These are phyloP conservation scores for Helotiales sp. DNA, from an alignment of 2,329 filamentous ascomycete genomes.

Conservation along the genomic window DNA sequence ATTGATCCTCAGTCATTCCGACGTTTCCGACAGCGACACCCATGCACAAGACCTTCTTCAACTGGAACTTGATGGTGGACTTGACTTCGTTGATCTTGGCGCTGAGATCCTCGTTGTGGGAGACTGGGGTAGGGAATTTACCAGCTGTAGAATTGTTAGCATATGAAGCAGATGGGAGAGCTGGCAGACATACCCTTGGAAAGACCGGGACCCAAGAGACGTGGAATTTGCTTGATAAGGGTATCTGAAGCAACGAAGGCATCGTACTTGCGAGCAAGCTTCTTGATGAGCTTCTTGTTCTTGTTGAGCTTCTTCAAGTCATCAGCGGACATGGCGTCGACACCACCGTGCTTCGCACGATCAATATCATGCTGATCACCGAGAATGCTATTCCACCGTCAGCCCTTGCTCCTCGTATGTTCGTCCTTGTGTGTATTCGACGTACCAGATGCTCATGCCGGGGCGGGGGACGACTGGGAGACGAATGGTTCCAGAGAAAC, in stretches of 20 bases:
- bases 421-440: slow-evolving; percentile 29
- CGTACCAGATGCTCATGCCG: slow-evolving; percentile 83
- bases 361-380: slow-evolving; percentile 98
- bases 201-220: slow-evolving; percentile 98
- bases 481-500: slow-evolving; percentile 99
- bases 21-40: slow-evolving; percentile 99
- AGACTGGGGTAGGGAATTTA: slow-evolving; percentile 99
- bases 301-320: slow-evolving; percentile 99
- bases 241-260: slow-evolving; percentile 97
- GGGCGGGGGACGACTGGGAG: slow-evolving; percentile 90
- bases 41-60: slow-evolving; percentile 99
- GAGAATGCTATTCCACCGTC: slow-evolving; percentile 65
- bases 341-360: slow-evolving; percentile 98
- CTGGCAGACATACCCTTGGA: slow-evolving; percentile 75
- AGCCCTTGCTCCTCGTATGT: slow-evolving; percentile 32
- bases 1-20: slow-evolving; percentile 93
- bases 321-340: slow-evolving; percentile 97
- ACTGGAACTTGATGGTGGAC: slow-evolving; percentile 99
- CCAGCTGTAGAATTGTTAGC: slow-evolving; percentile 67
- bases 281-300: slow-evolving; percentile 99
- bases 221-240: slow-evolving; percentile 99
- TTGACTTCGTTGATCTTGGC: slow-evolving; percentile 99
- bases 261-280: slow-evolving; percentile 99
- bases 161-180: neutral
- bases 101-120: slow-evolving; percentile 90